These are phyloP conservation scores for Phaeosphaeriaceae sp. DNA, from an alignment of 2,329 filamentous ascomycete species.

Conservation along the genomic window DNA sequence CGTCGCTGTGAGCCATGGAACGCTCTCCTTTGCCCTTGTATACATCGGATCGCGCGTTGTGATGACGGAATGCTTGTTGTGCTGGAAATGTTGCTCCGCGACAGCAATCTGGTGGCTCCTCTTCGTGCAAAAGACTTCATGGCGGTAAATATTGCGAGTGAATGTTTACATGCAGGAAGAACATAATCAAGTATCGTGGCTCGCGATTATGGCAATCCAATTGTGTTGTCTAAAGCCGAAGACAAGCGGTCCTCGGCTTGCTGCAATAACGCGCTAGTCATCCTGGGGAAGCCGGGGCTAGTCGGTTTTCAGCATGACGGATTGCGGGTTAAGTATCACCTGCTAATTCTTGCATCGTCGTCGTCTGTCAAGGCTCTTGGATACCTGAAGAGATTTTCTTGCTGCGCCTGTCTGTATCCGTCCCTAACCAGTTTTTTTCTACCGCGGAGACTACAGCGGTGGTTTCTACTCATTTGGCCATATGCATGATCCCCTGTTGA, in stretches of 20 bases:
- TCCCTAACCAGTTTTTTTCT: background rate
- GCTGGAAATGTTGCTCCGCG: conserved; percentile 26
- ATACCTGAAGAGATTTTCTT: background rate
- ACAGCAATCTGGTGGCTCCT: conserved; percentile 39
- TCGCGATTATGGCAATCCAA: conserved; percentile 19
- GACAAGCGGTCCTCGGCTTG: conserved; percentile 21
- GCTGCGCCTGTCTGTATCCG: background rate
- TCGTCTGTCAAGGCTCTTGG: background rate
- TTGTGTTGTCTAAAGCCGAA: conserved; percentile 28
- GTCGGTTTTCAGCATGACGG: conserved; percentile 8
- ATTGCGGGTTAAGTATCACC: conserved; percentile 29
- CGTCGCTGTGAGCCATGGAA: conserved; percentile 46
- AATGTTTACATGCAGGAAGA: conserved; percentile 20
- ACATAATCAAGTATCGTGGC: conserved; percentile 33
- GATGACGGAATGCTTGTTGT: conserved; percentile 33
- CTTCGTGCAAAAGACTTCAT: conserved; percentile 43
- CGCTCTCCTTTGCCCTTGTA: conserved; percentile 43
- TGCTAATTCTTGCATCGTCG: conserved; percentile 2
- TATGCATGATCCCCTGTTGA: background rate
- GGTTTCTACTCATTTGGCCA: background rate
- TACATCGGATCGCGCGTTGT: conserved; percentile 26
- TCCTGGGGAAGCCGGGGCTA: conserved; percentile 25
- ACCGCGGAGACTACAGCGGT: background rate
- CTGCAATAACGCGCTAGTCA: conserved; percentile 19
- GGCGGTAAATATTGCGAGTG: conserved; percentile 17